A percentile compares a stretch with the other conserved stretches of the same genome.
These are phyloP conservation scores for Penicillium concentricum DNA, from an alignment of 2,329 filamentous ascomycete species.

Conservation along the genomic window DNA sequence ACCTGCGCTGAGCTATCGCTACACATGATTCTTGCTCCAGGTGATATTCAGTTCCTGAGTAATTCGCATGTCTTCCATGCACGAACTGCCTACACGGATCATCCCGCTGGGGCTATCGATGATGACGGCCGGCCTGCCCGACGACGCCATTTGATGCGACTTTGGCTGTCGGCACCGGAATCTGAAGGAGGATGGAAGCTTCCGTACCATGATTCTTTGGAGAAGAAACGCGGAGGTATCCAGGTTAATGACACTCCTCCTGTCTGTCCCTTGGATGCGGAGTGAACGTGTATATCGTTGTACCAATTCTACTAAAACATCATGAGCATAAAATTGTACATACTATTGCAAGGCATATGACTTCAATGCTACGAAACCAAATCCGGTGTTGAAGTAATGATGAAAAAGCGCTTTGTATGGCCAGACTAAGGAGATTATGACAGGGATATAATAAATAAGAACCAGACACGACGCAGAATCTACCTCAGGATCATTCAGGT, in stretches of 20 bases:
- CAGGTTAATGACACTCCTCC: conserved; percentile 28
- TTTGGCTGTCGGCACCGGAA: conserved; percentile 27
- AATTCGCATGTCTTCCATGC: conserved; percentile 31
- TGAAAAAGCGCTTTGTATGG: neutral
- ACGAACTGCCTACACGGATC: conserved; percentile 28
- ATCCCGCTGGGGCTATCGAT: conserved; percentile 23
- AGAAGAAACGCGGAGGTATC: conserved; percentile 30
- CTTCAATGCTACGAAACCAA: neutral
- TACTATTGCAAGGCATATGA: neutral
- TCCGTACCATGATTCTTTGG: conserved; percentile 24
- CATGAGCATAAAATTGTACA: neutral
- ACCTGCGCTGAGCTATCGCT: conserved; percentile 25
- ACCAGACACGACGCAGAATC: neutral
- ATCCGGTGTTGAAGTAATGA: neutral
- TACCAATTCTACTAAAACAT: neutral
- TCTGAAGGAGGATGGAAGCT: conserved; percentile 29
- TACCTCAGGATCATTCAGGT: neutral
- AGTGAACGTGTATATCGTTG: conserved; percentile 4
- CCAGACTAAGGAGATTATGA: neutral
- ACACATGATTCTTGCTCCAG: conserved; percentile 29
- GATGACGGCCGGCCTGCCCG: conserved; percentile 20
- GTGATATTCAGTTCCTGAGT: conserved; percentile 30
- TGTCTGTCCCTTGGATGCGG: conserved; percentile 27
- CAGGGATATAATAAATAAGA: neutral
- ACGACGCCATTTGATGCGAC: conserved; percentile 28